These are phyloP conservation scores for Nicotiana paniculata DNA, from an alignment of 257 asterid species.

Conservation along the genomic window DNA sequence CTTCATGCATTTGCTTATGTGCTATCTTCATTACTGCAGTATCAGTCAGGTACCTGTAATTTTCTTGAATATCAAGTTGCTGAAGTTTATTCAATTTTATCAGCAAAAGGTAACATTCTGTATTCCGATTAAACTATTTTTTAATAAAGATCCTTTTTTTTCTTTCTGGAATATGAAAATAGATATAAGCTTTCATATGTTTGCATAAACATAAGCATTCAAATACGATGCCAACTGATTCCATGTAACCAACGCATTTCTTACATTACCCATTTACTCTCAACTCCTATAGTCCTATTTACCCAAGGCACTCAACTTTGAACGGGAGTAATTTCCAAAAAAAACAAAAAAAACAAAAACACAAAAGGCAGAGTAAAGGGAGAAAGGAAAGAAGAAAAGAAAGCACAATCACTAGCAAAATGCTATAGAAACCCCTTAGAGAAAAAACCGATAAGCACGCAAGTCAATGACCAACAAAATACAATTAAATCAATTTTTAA, in stretches of 20 bases:
- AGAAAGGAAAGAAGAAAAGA: neutral
- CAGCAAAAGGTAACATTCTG: neutral
- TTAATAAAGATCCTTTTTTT: too few species aligned
- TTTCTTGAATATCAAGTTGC: neutral
- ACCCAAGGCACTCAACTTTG: neutral
- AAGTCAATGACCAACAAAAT: neutral
- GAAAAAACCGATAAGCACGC: too few species aligned
- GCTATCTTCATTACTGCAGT: neutral
- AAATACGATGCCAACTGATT: too few species aligned
- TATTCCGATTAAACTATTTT: too few species aligned
- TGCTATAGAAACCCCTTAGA: neutral
- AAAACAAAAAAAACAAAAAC: too few species aligned
- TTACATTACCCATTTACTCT: too few species aligned
- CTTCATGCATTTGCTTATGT: neutral
- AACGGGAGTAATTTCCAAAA: neutral
- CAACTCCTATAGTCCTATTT: too few species aligned
- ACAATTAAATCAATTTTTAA: neutral
- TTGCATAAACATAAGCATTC: too few species aligned
- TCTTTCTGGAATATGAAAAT: too few species aligned
- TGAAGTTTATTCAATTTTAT: neutral
- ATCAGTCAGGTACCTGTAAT: neutral
- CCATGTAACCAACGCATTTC: too few species aligned
- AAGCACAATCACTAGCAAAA: too few species aligned
- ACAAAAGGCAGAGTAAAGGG: neutral
- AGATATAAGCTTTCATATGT: too few species aligned